A percentile compares a stretch with the other conserved stretches of the same genome.
These are phyloP conservation scores for Ceratobasidium sp. DNA, from an alignment of 1,284 basidiomycete genomes.

Conservation along the genomic window DNA sequence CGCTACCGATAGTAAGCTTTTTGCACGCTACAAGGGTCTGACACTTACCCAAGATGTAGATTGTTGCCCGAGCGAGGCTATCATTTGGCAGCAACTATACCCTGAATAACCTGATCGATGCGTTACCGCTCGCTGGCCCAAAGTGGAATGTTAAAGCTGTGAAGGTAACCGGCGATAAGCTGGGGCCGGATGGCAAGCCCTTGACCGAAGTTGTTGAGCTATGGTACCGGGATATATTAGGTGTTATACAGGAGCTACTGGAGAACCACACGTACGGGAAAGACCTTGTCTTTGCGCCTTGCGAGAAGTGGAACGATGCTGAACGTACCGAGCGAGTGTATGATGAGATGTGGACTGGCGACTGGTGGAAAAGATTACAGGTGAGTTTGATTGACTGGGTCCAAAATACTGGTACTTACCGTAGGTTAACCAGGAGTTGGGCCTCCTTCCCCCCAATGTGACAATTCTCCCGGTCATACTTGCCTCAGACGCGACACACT, in stretches of 20 bases:
- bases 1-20: conserved; percentile 3
- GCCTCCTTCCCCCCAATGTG: conserved; percentile 52
- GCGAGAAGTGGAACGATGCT: conserved; percentile 54
- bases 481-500: conserved; percentile 39
- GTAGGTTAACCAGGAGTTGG: conserved; percentile 37
- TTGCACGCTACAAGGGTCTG: background rate
- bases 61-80: background rate
- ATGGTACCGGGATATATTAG: conserved; percentile 20
- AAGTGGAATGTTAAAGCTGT: background rate
- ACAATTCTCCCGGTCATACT: conserved; percentile 44
- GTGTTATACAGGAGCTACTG: conserved; percentile 26
- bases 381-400: conserved; percentile 36
- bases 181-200: background rate
- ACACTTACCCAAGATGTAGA: background rate
- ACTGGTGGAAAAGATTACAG: conserved; percentile 61
- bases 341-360: conserved; percentile 60
- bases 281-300: conserved; percentile 51
- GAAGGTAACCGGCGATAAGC: background rate
- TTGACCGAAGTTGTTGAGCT: background rate
- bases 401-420: background rate
- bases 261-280: conserved; percentile 3
- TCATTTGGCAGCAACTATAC: conserved; percentile 26
- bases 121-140: conserved; percentile 23
- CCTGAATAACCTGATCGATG: conserved; percentile 16
- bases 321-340: conserved; percentile 52